These are phyloP conservation scores for Tylopilus orsonianus DNA, from an alignment of 1,284 basidiomycete genomes.

Conservation along the genomic window DNA sequence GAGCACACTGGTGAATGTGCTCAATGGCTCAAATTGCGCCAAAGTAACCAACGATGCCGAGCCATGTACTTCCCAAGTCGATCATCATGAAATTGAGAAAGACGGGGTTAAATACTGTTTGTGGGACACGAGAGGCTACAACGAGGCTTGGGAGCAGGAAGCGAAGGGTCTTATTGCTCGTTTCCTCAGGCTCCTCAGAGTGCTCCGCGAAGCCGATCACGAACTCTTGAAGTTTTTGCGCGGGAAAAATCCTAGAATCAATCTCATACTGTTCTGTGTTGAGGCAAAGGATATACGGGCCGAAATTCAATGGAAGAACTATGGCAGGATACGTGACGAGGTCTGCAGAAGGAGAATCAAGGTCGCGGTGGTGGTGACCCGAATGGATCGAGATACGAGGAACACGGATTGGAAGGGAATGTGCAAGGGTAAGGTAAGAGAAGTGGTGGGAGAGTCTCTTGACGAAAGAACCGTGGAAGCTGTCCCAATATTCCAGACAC, in stretches of 20 bases:
- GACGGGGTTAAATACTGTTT: background rate
- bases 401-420: conserved; percentile 32
- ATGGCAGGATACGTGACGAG: conserved; percentile 11
- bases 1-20: conserved; percentile 24
- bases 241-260: conserved; percentile 9
- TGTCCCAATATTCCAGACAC: conserved; percentile 8
- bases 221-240: conserved; percentile 13
- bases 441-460: conserved; percentile 2
- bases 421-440: conserved; percentile 14
- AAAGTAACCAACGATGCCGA: conserved; percentile 9
- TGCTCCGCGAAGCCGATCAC: conserved; percentile 12
- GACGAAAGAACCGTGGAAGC: conserved; percentile 12
- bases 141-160: conserved; percentile 10
- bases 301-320: conserved; percentile 16
- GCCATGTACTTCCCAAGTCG: conserved; percentile 12
- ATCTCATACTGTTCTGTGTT: conserved; percentile 19
- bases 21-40: conserved; percentile 7
- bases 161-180: conserved; percentile 1
- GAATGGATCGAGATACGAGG: conserved; percentile 36
- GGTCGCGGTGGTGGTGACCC: conserved; percentile 34
- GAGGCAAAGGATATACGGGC: conserved; percentile 14
- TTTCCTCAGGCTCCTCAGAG: conserved; percentile 9
- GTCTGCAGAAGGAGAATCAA: conserved; percentile 16
- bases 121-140: conserved; percentile 20
- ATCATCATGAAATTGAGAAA: background rate